These are phyloP conservation scores for Monosporozyma siamensis DNA, from an alignment of 805 yeast genomes.

Conservation along the genomic window DNA sequence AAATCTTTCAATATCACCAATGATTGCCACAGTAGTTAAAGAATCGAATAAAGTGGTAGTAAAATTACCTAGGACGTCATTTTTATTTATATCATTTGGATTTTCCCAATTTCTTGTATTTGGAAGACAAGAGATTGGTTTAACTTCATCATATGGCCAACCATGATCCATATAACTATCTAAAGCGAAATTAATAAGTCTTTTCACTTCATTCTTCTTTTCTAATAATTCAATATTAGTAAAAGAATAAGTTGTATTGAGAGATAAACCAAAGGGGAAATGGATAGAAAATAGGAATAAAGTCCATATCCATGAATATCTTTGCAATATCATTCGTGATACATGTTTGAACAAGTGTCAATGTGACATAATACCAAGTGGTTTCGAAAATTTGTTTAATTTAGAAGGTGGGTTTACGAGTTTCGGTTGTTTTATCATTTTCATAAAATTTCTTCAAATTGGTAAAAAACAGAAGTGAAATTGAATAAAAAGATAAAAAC, in stretches of 20 bases:
- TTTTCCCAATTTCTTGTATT: conserved; percentile 54
- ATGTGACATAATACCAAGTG: too few species aligned
- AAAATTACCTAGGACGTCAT: conserved; percentile 80
- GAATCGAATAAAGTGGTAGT: conserved; percentile 73
- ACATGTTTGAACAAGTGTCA: too few species aligned
- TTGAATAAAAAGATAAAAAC: too few species aligned
- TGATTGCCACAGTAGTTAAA: conserved; percentile 65
- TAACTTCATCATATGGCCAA: conserved; percentile 74
- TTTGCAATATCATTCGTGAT: too few species aligned
- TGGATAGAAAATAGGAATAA: too few species aligned
- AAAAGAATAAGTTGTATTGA: conserved; percentile 16
- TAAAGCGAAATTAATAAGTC: conserved; percentile 69
- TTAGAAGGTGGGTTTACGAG: too few species aligned
- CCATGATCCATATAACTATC: conserved; percentile 56
- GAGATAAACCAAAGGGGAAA: too few species aligned
- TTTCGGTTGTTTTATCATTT: too few species aligned
- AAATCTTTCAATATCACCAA: conserved; percentile 55
- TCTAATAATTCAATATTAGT: conserved; percentile 23
- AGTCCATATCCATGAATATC: too few species aligned
- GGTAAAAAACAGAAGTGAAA: too few species aligned
- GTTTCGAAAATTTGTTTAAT: too few species aligned
- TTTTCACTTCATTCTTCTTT: conserved; percentile 38
- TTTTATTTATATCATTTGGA: conserved; percentile 46
- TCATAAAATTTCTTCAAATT: too few species aligned
- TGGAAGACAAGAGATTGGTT: conserved; percentile 63